Conservation (phyloP, 257 asterid genomes). For the Solanum gracilifrons region DNA sequence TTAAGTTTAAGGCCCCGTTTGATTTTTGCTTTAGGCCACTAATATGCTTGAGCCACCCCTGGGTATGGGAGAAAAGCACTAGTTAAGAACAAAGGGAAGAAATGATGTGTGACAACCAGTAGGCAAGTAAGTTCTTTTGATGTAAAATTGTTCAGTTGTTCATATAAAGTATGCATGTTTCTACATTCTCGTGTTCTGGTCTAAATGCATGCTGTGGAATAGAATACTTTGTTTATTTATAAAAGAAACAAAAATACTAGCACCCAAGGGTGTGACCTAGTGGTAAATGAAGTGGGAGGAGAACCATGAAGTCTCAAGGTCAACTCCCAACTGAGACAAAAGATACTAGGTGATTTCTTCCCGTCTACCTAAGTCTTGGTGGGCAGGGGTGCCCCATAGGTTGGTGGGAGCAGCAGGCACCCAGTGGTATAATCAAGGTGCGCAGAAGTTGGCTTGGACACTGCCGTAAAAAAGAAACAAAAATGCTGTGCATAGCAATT, state of each 20-base stretch:
- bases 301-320: not conserved
- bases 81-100: not conserved
- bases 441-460: not conserved
- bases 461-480: not conserved
- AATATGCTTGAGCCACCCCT: too few relatives aligned
- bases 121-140: not conserved
- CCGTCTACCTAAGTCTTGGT: not conserved
- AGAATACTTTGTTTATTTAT: not conserved
- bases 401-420: not conserved
- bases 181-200: not conserved
- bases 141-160: not conserved
- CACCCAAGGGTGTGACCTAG: not conserved
- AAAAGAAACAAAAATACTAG: not conserved
- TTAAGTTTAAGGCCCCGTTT: too few relatives aligned
- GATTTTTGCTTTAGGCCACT: too few relatives aligned
- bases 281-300: not conserved
- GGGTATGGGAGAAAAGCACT: not conserved
- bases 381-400: not conserved
- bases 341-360: not conserved
- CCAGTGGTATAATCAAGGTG: not conserved
- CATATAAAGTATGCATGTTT: not conserved
- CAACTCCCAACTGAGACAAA: not conserved
- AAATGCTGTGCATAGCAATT: not conserved
- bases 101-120: not conserved
- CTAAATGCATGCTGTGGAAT: not conserved